Percentiles rank a stretch among this genome's conserved stretches.
Evolutionary conservation across 352 stramenopile genomes (phyloP).

Genomic region (Blastocystis sp.): DNA sequence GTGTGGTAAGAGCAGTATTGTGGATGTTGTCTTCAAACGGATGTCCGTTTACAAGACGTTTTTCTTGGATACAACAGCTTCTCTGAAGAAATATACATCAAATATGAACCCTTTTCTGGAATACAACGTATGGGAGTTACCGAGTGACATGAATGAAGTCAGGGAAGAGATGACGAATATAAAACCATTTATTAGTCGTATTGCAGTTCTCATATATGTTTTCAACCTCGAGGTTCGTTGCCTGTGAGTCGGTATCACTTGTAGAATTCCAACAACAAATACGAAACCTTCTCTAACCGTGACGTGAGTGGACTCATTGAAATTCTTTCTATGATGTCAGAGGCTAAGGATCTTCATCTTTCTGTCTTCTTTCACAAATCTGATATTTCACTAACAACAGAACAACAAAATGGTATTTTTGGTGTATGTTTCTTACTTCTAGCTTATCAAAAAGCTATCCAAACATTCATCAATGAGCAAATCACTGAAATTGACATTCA

Average conservation of each 20-base stretch:
- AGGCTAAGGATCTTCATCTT: conserved; percentile 44
- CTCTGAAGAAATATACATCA: conserved; percentile 48
- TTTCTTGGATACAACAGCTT: conserved; percentile 55
- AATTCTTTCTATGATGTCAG: neutral
- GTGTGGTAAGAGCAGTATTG: conserved; percentile 66
- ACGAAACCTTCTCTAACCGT: neutral
- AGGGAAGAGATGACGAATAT: conserved; percentile 37
- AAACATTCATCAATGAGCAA: conserved; percentile 23
- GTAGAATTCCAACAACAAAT: conserved; percentile 50
- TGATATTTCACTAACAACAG: conserved; percentile 54
- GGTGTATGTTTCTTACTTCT: neutral
- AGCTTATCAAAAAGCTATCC: conserved; percentile 56
- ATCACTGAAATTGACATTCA: conserved; percentile 37
- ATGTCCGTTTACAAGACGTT: conserved; percentile 68
- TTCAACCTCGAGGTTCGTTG: conserved; percentile 41
- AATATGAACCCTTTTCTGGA: conserved; percentile 59
- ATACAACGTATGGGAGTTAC: conserved; percentile 66
- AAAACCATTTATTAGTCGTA: conserved; percentile 14
- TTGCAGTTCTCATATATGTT: conserved; percentile 55
- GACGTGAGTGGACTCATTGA: neutral
- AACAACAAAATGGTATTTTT: conserved; percentile 21
- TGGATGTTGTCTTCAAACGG: conserved; percentile 67
- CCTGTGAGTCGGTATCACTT: neutral
- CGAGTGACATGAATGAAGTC: conserved; percentile 52
- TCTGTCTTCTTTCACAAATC: conserved; percentile 66